Base-by-base conservation (phyloP, 2,329 filamentous ascomycete species). In the Neurospora crassa region DNA sequence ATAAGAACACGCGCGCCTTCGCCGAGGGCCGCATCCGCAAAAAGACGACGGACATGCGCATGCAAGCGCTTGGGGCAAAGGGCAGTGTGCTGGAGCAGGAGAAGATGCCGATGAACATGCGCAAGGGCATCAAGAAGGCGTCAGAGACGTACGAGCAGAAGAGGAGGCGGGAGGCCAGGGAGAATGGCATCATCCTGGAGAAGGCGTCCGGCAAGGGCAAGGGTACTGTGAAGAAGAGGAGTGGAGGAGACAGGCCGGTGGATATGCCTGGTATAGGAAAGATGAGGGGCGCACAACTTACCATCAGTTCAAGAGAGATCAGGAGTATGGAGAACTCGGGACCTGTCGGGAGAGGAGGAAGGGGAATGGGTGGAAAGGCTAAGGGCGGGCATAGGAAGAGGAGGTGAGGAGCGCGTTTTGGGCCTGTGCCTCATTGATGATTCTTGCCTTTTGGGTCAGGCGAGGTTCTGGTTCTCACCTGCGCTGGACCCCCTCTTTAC, bases 161-260 rank as follows among this genome's bases (percentile, higher is more conserved):
- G 82, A 84, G 95, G 69, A 85, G 95, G 45, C 85, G 84, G 53
- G 93, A 97, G 79, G 96, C 96, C 1, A 89, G 86, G 78, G 95
- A 98, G 84, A 97, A 95, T 76, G 96, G 95, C 6, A 90, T 98
- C 76, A 89, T 98, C 68, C 83, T 98, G 42, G 96, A 98, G 84
- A 68, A 74, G 40, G 73, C 73, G 68, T 68, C n/a, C 11, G 75
- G 72, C 68, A 75, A 85, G 84, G 73, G 77, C 78, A 37, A 40
- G 75, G 59, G 37, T 76, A 12, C 16, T 79, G 74, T 81, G 70
- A 83, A 79, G 71, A 82, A 82, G 70, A 84, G 79, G 68, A 72
- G 77, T 72, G 53, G 29, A 18, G 53, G 29, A 18, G 53, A 89
- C 74, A 82, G 89, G 79, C 83, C 88, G 0, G 88, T 97, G 45